A percentile compares a stretch with the other conserved stretches of the same genome.
Evolutionary conservation across 164 flowering plant genomes (phyloP).

Genomic region (Vitis riparia): DNA sequence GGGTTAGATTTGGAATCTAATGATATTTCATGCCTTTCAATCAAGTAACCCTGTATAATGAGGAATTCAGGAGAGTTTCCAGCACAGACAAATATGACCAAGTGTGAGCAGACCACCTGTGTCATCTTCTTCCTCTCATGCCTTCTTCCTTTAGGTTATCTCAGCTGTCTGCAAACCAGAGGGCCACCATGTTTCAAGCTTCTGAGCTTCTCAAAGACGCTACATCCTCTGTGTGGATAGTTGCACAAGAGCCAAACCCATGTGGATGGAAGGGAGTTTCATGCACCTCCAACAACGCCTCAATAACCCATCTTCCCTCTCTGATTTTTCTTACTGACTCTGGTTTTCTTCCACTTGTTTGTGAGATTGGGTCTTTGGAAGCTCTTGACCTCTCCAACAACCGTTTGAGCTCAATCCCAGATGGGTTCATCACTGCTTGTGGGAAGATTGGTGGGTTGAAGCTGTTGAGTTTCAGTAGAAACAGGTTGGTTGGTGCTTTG

Average conservation of each 20-base stretch:
- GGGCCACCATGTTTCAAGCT: constrained; percentile 33
- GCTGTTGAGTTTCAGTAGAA: constrained; percentile 51
- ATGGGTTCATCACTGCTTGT: constrained; percentile 44
- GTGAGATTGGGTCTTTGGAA: constrained; percentile 48
- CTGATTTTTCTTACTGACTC: constrained; percentile 35
- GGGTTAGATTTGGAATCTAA: too few relatives aligned
- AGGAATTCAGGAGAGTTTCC: too few relatives aligned
- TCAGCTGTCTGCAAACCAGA: constrained; percentile 30
- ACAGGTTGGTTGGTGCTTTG: constrained; percentile 33
- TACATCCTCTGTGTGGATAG: constrained; percentile 16
- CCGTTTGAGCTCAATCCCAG: constrained; percentile 36
- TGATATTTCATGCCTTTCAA: too few relatives aligned
- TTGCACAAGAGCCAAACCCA: constrained; percentile 27
- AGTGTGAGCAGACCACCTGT: constrained; percentile 16
- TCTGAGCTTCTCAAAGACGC: constrained; percentile 6
- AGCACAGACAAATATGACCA: constrained; percentile 19
- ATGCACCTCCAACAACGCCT: constrained; percentile 29
- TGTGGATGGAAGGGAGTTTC: constrained; percentile 59
- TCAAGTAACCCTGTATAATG: too few relatives aligned
- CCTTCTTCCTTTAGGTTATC: constrained; percentile 15
- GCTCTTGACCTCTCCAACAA: constrained; percentile 57
- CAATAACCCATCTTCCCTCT: constrained; percentile 38
- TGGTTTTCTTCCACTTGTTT: constrained; percentile 34
- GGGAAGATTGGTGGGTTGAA: constrained; percentile 40
- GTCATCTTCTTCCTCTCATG: constrained; percentile 10